These are phyloP conservation scores for Rhodomyrtus tomentosa DNA, from an alignment of 345 rosid species.

Conservation along the genomic window DNA sequence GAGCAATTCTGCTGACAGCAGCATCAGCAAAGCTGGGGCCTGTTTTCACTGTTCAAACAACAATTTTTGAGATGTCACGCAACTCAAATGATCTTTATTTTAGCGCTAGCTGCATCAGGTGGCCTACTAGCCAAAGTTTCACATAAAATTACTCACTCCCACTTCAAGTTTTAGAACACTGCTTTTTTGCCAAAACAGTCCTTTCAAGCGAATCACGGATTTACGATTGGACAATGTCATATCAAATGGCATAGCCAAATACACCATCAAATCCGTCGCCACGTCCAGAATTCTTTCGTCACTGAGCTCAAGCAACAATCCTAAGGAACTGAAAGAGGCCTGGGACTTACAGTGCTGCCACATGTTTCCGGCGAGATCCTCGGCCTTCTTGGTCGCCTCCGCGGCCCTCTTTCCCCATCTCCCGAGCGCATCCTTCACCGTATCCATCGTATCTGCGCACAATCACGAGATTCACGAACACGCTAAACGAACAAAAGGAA, in stretches of 20 bases:
- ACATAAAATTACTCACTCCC: background rate
- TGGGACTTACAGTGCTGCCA: constrained; percentile 72
- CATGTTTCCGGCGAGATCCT: constrained; percentile 86
- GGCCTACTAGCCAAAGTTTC: background rate
- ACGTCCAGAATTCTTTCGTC: background rate
- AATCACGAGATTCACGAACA: background rate
- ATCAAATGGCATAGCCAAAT: background rate
- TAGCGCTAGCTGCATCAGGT: background rate
- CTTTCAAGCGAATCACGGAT: background rate
- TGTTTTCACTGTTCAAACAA: constrained; percentile 60
- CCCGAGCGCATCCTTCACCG: constrained; percentile 77
- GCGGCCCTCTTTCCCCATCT: constrained; percentile 87
- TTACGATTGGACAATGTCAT: background rate
- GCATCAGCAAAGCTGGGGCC: constrained; percentile 92
- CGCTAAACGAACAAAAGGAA: background rate
- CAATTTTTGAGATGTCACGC: background rate
- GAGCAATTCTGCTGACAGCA: constrained; percentile 84
- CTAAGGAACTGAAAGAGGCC: background rate
- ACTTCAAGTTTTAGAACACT: background rate
- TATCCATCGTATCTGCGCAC: constrained; percentile 57
- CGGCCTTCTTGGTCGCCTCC: constrained; percentile 84
- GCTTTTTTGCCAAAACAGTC: background rate
- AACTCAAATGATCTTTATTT: background rate
- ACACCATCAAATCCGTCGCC: background rate
- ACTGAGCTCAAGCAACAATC: background rate